Evolutionary conservation across 2,329 filamentous ascomycete species (phyloP).

Genomic region (Aspergillus aculeatinus): DNA sequence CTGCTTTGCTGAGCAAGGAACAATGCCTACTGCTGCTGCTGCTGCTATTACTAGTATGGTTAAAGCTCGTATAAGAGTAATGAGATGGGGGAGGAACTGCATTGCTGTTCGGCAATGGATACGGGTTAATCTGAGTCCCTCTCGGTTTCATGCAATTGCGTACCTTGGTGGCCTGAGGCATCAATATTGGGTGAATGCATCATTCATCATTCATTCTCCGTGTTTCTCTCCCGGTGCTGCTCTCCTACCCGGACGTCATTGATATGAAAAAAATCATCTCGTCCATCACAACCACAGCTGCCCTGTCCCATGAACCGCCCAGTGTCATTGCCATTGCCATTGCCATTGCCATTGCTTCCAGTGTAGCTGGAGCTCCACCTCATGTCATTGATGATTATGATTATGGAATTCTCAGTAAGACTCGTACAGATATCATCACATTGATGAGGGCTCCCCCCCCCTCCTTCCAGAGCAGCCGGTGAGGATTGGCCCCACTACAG

Average conservation of each 20-base stretch:
- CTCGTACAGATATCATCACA: neutral
- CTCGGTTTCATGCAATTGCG: no score
- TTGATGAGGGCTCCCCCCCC: neutral
- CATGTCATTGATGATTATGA: neutral
- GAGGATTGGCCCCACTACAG: slow-evolving; percentile 26
- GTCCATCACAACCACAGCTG: neutral
- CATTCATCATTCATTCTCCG: neutral
- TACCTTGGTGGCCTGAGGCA: slow-evolving; percentile 1
- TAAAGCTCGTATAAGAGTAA: no score
- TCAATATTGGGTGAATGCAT: neutral
- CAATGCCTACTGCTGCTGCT: no score
- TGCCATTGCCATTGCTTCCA: no score
- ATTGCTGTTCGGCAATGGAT: no score
- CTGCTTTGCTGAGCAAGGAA: no score
- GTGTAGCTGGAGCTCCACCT: neutral
- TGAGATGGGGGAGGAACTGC: no score
- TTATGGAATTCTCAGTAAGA: neutral
- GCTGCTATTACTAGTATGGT: no score
- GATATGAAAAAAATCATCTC: neutral
- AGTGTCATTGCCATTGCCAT: neutral
- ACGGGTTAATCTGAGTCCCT: no score
- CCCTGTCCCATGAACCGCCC: neutral
- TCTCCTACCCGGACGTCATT: neutral
- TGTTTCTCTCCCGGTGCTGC: neutral
- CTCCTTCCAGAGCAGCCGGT: slow-evolving; percentile 13